Evolutionary conservation across 2,329 filamentous ascomycete genomes (phyloP).

Genomic region (Ramichloridium luteum): DNA sequence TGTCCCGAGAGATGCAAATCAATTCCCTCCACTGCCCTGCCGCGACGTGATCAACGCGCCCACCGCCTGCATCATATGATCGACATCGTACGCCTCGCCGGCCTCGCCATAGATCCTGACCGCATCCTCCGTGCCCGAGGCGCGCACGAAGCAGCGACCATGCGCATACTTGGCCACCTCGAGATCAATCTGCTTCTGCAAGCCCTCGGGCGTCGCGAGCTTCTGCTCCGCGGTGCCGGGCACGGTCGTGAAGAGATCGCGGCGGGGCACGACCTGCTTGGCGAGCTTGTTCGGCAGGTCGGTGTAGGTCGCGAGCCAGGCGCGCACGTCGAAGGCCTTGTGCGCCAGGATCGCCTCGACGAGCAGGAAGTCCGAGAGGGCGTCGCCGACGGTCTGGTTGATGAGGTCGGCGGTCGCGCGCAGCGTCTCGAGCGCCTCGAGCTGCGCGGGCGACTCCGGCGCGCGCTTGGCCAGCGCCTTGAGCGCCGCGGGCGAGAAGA

Average conservation of each 20-base stretch:
- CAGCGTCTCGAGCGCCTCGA: constrained; percentile 76
- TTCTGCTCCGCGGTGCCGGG: constrained; percentile 69
- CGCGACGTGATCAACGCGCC: constrained; percentile 26
- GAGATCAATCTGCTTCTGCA: constrained; percentile 76
- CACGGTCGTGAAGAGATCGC: constrained; percentile 79
- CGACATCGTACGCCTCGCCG: constrained; percentile 74
- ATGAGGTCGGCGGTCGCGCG: constrained; percentile 77
- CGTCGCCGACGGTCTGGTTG: constrained; percentile 96
- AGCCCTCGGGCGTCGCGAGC: constrained; percentile 63
- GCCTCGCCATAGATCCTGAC: constrained; percentile 95
- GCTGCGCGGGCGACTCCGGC: constrained; percentile 83
- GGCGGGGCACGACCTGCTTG: constrained; percentile 77
- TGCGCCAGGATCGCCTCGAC: constrained; percentile 93
- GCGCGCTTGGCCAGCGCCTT: constrained; percentile 65
- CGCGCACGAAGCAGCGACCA: constrained; percentile 79
- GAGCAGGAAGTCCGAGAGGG: constrained; percentile 87
- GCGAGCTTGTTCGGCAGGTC: constrained; percentile 94
- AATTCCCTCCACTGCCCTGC: no score
- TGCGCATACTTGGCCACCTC: constrained; percentile 83
- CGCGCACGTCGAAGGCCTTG: constrained; percentile 73
- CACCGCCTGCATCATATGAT: constrained; percentile 79
- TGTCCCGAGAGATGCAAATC: no score
- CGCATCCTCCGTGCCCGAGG: constrained; percentile 90
- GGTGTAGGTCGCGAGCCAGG: constrained; percentile 87
- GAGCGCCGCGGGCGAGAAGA: constrained; percentile 78